Base-by-base conservation (phyloP, 2,329 filamentous ascomycete species). In the Lanzia echinophila region DNA sequence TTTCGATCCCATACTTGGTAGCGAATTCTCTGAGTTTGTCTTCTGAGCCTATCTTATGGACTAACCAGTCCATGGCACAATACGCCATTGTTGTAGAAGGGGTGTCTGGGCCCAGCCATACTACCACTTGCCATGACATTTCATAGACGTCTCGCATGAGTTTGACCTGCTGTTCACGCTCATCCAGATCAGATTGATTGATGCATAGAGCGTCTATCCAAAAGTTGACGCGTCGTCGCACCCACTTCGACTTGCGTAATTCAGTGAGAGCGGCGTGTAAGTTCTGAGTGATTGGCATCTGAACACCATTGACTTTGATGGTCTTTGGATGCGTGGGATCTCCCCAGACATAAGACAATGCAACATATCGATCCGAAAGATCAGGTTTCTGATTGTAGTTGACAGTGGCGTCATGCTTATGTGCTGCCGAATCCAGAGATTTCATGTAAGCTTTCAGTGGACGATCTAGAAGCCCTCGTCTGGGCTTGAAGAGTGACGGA, bases 141-240 rank as follows among this genome's bases (percentile, higher is more conserved):
- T 17, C 22, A 56, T 58, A 56, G 1, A 58, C 39, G 19, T 50
- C 32, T 43, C 39, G 24, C 56, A 58, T 58, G 11, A 50, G 47
- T 20, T 39, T 42, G 4, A 58, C 49, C 45, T 58, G 54, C 13
- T 56, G 22, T 11, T 41, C 47, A 19, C 54, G 49, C 42, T 58
- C 54, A 28, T 47, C 31, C 13, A 50, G 10, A 44, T 58, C 54
- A 22, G 43, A 33, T 39, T 58, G 56, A 12, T 56, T 58, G 36
- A 58, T 58, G 32, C 54, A 58, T 10, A 56, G 17, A 7, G 50
- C 56, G 45, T 58, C 50, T 7, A 52, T 45, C 53, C 55, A 56
- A 17, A 53, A 17, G 12, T 53, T 42, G n/a, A 56, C 11, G 20
- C 34, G 19, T 15, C 43, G 34, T 24, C 44, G 22, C 3, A 53